Percentiles rank a stretch among this genome's conserved stretches.
Conservation (phyloP, 2,329 filamentous ascomycete genomes). For the Lachnellula cervina region DNA sequence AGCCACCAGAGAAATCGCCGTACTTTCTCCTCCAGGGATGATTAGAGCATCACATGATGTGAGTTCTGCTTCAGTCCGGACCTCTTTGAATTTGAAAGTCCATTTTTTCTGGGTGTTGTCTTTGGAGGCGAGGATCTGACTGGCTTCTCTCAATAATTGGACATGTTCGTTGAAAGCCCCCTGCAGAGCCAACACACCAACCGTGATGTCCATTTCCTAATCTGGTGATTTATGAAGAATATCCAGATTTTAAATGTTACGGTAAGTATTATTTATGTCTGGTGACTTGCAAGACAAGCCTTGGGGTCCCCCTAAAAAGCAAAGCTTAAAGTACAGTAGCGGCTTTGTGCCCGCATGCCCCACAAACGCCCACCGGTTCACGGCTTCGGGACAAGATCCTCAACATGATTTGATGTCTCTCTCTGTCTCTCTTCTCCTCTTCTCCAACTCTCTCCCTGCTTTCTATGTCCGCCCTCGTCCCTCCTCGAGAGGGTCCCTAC, state of each 20-base stretch:
- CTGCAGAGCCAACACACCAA: slow-evolving; percentile 72
- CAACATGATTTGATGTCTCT: slow-evolving; percentile 6
- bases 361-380: too few species aligned
- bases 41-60: slow-evolving; percentile 74
- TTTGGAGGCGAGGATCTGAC: slow-evolving; percentile 40
- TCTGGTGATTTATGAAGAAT: background rate
- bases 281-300: slow-evolving; percentile 5
- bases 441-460: background rate
- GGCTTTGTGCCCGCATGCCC: too few species aligned
- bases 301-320: background rate
- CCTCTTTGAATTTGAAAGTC: slow-evolving; percentile 69
- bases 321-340: background rate
- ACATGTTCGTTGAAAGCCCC: slow-evolving; percentile 91
- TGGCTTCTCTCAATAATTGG: slow-evolving; percentile 66
- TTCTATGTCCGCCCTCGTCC: slow-evolving; percentile 22
- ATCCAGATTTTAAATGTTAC: background rate
- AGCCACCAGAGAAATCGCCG: slow-evolving; percentile 85
- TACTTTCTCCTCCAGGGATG: slow-evolving; percentile 92
- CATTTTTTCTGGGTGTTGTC: slow-evolving; percentile 15
- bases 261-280: slow-evolving; percentile 1
- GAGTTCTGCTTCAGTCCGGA: slow-evolving; percentile 71
- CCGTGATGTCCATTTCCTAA: slow-evolving; percentile 37
- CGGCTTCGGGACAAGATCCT: slow-evolving; percentile 1
- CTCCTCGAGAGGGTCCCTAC: slow-evolving; percentile 28
- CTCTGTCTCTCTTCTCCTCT: background rate